phyloP scores from a whole-genome alignment of 768 basidiomycete species.

The Mycena olivaceomarginata region DNA sequence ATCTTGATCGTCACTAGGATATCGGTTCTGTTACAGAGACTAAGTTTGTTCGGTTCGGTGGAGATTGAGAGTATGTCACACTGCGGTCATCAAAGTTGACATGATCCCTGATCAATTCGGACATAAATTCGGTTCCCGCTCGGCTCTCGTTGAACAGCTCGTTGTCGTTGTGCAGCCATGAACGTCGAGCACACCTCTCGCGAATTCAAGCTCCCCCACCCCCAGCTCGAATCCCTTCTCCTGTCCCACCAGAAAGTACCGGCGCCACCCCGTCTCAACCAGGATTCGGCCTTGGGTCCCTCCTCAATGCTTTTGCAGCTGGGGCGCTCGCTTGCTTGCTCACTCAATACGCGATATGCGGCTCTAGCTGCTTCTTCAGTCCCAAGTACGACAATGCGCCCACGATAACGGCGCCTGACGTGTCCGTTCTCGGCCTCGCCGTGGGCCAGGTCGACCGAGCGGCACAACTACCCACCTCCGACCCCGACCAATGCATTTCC shows the following conservation, averaged over 20 bases:
- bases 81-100: conserved; percentile 8
- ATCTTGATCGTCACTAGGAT: too few relatives aligned
- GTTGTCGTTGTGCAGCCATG: conserved; percentile 5
- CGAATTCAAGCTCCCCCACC: background rate
- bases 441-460: conserved; percentile 82
- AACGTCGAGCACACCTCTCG: background rate
- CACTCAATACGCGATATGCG: conserved; percentile 68
- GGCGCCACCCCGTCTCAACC: conserved; percentile 29
- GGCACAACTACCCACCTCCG: conserved; percentile 82
- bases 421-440: conserved; percentile 70
- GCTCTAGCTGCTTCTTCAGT: conserved; percentile 60
- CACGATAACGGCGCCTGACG: conserved; percentile 31
- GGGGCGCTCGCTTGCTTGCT: conserved; percentile 71
- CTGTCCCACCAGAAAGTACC: background rate
- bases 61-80: conserved; percentile 6
- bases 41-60: background rate
- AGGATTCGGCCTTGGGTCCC: conserved; percentile 59
- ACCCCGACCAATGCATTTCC: conserved; percentile 85
- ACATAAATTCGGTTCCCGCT: conserved; percentile 2
- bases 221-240: conserved; percentile 1
- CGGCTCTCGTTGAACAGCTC: conserved; percentile 2
- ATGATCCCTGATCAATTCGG: background rate
- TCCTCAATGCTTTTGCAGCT: conserved; percentile 70
- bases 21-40: too few relatives aligned
- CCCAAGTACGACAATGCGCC: conserved; percentile 11